Percentiles rank a stretch among this genome's conserved stretches.
Conservation (phyloP, 2,329 filamentous ascomycete species). For the Beauveria sp. region DNA sequence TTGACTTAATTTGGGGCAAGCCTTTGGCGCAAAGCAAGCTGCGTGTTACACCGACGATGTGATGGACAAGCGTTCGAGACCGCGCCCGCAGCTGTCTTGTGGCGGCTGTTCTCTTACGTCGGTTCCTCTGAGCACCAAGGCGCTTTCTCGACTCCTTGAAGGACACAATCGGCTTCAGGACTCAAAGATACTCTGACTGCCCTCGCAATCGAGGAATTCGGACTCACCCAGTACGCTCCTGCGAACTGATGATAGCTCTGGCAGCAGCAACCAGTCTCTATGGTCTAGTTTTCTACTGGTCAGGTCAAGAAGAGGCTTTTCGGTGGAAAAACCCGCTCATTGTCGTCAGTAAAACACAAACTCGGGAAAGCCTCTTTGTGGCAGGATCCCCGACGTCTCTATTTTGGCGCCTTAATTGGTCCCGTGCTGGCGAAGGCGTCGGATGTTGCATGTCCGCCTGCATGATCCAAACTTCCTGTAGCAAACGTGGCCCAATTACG, state of each 20-base stretch:
- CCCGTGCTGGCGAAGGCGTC: background rate
- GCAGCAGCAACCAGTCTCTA: no score
- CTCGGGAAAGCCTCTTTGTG: background rate
- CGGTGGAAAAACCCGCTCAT: no score
- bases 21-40: background rate
- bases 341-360: background rate
- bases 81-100: background rate
- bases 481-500: background rate
- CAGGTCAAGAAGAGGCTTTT: background rate
- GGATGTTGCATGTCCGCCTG: background rate
- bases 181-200: background rate
- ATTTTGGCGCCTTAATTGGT: background rate
- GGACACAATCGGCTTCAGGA: background rate
- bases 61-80: background rate
- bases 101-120: background rate
- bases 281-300: no score
- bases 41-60: background rate
- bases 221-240: background rate
- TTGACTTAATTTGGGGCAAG: no score
- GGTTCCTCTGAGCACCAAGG: background rate
- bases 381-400: background rate
- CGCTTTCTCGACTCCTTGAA: background rate
- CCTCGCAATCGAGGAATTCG: background rate
- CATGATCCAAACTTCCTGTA: background rate
- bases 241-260: background rate